phyloP scores from a whole-genome alignment of 2,329 filamentous ascomycete genomes.

The Penicillium palitans region DNA sequence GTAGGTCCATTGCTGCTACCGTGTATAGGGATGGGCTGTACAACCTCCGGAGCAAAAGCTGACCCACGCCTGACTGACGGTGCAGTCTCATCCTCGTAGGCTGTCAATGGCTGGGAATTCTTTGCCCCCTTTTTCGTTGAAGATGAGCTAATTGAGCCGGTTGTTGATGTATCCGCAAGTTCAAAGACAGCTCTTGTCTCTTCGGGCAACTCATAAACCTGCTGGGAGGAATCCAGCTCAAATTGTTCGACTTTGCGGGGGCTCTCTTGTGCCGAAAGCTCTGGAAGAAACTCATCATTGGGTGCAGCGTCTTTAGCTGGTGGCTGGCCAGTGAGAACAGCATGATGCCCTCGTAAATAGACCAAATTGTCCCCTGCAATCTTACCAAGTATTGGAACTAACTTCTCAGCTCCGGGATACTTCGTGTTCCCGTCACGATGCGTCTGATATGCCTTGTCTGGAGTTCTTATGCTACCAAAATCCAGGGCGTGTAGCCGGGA shows the following conservation, averaged over 20 bases:
- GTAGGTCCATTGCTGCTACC: background rate
- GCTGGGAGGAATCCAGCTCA: slow-evolving; percentile 28
- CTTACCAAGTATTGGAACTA: slow-evolving; percentile 53
- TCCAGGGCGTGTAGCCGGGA: slow-evolving; percentile 57
- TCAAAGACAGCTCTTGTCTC: slow-evolving; percentile 38
- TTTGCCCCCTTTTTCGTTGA: background rate
- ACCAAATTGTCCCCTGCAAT: slow-evolving; percentile 51
- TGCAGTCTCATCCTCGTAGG: slow-evolving; percentile 35
- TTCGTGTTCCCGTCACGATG: slow-evolving; percentile 15
- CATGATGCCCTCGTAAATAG: slow-evolving; percentile 58
- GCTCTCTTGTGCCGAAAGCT: slow-evolving; percentile 34
- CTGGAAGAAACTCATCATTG: slow-evolving; percentile 31
- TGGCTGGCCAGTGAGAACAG: slow-evolving; percentile 52
- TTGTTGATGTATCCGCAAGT: slow-evolving; percentile 38
- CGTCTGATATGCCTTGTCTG: slow-evolving; percentile 27
- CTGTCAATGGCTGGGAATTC: background rate
- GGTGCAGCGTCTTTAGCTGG: slow-evolving; percentile 33
- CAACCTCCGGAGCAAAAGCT: slow-evolving; percentile 49
- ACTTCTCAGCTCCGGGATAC: slow-evolving; percentile 55
- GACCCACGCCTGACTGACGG: slow-evolving; percentile 42
- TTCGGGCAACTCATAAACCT: slow-evolving; percentile 40
- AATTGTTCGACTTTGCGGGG: slow-evolving; percentile 26
- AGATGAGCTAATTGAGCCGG: slow-evolving; percentile 2
- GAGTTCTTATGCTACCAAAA: slow-evolving; percentile 50
- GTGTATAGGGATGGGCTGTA: slow-evolving; percentile 27